Evolutionary conservation across 805 yeast species (phyloP).

Genomic region (Myxozyma sirexii): DNA sequence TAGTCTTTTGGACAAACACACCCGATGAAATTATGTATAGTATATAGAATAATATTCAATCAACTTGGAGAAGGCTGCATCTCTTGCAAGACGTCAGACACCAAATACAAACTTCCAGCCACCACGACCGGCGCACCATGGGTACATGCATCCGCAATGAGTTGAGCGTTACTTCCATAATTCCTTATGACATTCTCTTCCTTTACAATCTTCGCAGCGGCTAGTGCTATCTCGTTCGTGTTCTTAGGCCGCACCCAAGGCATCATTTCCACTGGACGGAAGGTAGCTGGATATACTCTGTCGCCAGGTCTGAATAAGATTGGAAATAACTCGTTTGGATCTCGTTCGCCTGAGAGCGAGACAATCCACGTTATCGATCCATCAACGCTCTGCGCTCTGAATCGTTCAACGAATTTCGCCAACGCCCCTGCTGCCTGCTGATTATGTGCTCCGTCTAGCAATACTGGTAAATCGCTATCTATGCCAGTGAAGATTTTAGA

Average conservation of each 20-base stretch:
- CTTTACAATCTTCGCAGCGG: constrained; percentile 37
- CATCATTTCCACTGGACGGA: constrained; percentile 81
- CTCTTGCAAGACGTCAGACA: constrained; percentile 40
- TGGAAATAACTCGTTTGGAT: constrained; percentile 53
- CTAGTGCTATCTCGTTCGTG: constrained; percentile 41
- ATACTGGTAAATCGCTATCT: constrained; percentile 40
- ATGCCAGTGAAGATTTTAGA: constrained; percentile 16
- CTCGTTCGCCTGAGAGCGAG: constrained; percentile 78
- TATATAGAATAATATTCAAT: neutral
- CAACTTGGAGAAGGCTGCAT: neutral
- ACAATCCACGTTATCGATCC: constrained; percentile 59
- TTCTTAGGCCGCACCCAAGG: constrained; percentile 77
- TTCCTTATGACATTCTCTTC: neutral
- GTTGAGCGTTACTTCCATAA: neutral
- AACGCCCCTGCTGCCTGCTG: constrained; percentile 79
- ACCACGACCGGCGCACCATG: constrained; percentile 50
- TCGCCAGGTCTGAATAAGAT: constrained; percentile 57
- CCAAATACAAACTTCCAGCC: constrained; percentile 73
- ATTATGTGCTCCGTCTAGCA: constrained; percentile 94
- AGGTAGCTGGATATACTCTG: constrained; percentile 61
- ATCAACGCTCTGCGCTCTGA: constrained; percentile 32
- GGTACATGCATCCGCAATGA: constrained; percentile 37
- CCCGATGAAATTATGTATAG: neutral
- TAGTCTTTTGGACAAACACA: too few species aligned
- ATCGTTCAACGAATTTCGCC: constrained; percentile 52